These are phyloP conservation scores for Tremella yokohamensis DNA, from an alignment of 768 basidiomycete species.

Conservation along the genomic window DNA sequence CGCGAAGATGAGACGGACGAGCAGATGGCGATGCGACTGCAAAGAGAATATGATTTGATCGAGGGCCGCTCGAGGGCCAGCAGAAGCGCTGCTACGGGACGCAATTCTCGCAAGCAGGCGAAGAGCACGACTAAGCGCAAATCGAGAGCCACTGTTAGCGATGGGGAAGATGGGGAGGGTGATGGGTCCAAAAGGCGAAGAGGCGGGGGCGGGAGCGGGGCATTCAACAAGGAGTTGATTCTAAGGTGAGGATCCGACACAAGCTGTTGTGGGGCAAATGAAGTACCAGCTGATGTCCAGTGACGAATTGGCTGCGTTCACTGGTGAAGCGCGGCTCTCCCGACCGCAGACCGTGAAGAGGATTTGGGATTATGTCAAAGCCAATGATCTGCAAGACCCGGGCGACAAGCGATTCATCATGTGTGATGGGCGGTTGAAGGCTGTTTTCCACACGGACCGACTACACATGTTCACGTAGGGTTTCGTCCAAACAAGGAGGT, in stretches of 20 bases:
- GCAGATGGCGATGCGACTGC: conserved; percentile 67
- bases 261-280: neutral
- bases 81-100: conserved; percentile 47
- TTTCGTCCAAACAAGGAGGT: neutral
- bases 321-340: conserved; percentile 67
- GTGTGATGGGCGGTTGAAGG: conserved; percentile 68
- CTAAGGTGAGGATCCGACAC: conserved; percentile 47
- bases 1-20: conserved; percentile 59
- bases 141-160: conserved; percentile 43
- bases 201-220: conserved; percentile 30
- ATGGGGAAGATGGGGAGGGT: conserved; percentile 29
- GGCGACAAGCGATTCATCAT: conserved; percentile 76
- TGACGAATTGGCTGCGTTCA: conserved; percentile 66
- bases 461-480: conserved; percentile 73
- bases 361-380: conserved; percentile 85
- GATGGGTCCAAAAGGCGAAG: conserved; percentile 57
- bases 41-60: conserved; percentile 61
- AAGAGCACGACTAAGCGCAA: conserved; percentile 47
- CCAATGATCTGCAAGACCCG: conserved; percentile 77
- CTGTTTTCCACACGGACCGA: conserved; percentile 69
- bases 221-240: conserved; percentile 56
- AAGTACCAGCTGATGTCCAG: conserved; percentile 52
- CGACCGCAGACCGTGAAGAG: conserved; percentile 87
- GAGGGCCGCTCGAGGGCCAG: conserved; percentile 52
- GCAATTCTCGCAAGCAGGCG: conserved; percentile 8